phyloP scores from a whole-genome alignment of 176 grass and related monocot species.

The Alopecurus myosuroides region DNA sequence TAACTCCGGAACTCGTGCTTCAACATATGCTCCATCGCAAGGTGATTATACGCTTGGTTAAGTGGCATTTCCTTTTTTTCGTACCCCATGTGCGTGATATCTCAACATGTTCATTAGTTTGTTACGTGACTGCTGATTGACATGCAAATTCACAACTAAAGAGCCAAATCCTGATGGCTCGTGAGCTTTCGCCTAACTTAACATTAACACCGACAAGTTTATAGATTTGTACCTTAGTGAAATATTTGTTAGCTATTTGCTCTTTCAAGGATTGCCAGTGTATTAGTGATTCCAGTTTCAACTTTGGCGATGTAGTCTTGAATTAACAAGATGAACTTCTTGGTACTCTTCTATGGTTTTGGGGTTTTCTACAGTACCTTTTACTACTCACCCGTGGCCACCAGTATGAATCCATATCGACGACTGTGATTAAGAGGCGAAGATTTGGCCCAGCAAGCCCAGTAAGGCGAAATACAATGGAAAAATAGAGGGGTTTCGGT shows the following conservation, averaged over 20 bases:
- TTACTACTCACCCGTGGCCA: too few relatives aligned
- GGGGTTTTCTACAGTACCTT: too few relatives aligned
- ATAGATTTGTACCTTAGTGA: constrained; percentile 3
- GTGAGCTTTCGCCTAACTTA: not conserved
- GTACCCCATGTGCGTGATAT: not conserved
- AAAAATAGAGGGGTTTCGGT: too few relatives aligned
- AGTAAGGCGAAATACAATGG: too few relatives aligned
- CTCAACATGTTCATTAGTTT: not conserved
- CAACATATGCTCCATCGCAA: not conserved
- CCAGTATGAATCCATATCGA: too few relatives aligned
- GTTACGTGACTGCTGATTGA: not conserved
- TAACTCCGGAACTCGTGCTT: not conserved
- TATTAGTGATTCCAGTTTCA: not conserved
- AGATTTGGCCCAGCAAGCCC: too few relatives aligned
- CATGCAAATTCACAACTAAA: not conserved
- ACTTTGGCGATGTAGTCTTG: not conserved
- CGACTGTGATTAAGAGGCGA: too few relatives aligned
- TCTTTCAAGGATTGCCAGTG: not conserved
- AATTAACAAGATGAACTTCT: constrained; percentile 7
- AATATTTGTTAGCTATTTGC: not conserved
- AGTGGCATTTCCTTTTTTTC: not conserved
- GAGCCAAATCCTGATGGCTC: not conserved
- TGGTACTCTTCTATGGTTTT: not conserved
- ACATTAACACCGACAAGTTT: not conserved
- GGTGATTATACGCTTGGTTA: not conserved